Evolutionary conservation across 352 stramenopile species (phyloP).

Genomic region (Pythium pyrilobum): DNA sequence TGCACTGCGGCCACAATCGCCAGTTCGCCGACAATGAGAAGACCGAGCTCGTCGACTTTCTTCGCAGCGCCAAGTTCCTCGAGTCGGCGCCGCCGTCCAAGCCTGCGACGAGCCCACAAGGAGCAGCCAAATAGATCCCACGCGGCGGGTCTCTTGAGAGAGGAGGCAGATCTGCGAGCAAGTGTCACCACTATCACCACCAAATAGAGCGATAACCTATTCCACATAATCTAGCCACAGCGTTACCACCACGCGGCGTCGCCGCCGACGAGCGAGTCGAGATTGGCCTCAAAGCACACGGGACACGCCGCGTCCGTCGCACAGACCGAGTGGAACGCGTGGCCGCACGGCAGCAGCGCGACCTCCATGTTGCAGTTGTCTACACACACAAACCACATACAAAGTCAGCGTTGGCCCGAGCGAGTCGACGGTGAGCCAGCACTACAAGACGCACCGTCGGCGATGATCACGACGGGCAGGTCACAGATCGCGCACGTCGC

Average conservation of each 20-base stretch:
- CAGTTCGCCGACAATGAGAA: constrained; percentile 79
- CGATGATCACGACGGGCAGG: constrained; percentile 77
- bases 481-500: constrained; percentile 67
- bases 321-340: constrained; percentile 71
- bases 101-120: neutral
- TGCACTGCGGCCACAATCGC: constrained; percentile 86
- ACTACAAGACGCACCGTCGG: constrained; percentile 42
- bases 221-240: neutral
- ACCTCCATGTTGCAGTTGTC: constrained; percentile 76
- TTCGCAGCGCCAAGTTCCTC: constrained; percentile 22
- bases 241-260: constrained; percentile 1
- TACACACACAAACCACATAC: constrained; percentile 16
- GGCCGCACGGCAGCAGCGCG: constrained; percentile 67
- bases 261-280: constrained; percentile 29
- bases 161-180: too few species aligned
- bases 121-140: too few species aligned
- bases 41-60: constrained; percentile 48
- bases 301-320: constrained; percentile 57
- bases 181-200: too few species aligned
- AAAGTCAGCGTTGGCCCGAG: neutral
- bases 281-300: constrained; percentile 56
- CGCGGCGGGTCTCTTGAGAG: too few species aligned
- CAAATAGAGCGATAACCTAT: too few species aligned
- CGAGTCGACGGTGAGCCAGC: neutral
- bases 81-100: neutral